Percentiles rank a stretch among this genome's conserved stretches.
phyloP scores from a whole-genome alignment of 108 stramenopile species.

The Cyclotella cryptica region DNA sequence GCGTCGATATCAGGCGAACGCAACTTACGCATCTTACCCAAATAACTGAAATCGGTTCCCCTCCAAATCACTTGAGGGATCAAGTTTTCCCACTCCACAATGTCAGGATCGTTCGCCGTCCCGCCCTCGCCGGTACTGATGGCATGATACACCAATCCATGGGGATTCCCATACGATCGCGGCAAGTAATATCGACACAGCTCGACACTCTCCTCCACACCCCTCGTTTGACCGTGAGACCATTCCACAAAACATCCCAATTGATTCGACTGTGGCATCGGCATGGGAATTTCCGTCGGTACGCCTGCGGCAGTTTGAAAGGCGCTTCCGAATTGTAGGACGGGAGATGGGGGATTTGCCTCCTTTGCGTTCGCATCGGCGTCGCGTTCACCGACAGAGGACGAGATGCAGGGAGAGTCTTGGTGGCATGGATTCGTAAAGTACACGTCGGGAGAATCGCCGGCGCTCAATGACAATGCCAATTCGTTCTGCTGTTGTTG shows the following conservation, averaged over 20 bases:
- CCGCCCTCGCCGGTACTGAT: background rate
- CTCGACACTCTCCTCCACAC: background rate
- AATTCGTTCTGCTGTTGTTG: conserved; percentile 4
- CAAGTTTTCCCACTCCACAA: conserved; percentile 29
- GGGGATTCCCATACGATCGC: conserved; percentile 24
- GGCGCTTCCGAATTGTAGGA: conserved; percentile 50
- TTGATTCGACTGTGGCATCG: conserved; percentile 37
- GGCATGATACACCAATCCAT: background rate
- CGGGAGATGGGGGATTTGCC: conserved; percentile 5
- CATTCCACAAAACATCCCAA: conserved; percentile 43
- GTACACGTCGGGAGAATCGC: background rate
- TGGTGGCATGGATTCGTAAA: background rate
- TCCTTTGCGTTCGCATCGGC: background rate
- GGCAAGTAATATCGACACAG: conserved; percentile 1
- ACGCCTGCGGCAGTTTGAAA: conserved; percentile 15
- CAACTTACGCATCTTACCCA: conserved; percentile 28
- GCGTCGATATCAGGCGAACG: conserved; percentile 25
- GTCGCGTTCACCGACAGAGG: too few species aligned
- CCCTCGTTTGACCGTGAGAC: background rate
- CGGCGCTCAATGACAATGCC: conserved; percentile 16
- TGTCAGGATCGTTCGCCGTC: background rate
- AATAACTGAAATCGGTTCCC: conserved; percentile 48
- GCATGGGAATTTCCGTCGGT: conserved; percentile 51
- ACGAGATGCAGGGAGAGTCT: conserved; percentile 8
- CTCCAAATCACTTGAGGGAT: conserved; percentile 57